Evolutionary conservation across 805 yeast genomes (phyloP), one percentile per base, ranked within the genome.

Genomic region (Yarrowia sp.): DNA sequence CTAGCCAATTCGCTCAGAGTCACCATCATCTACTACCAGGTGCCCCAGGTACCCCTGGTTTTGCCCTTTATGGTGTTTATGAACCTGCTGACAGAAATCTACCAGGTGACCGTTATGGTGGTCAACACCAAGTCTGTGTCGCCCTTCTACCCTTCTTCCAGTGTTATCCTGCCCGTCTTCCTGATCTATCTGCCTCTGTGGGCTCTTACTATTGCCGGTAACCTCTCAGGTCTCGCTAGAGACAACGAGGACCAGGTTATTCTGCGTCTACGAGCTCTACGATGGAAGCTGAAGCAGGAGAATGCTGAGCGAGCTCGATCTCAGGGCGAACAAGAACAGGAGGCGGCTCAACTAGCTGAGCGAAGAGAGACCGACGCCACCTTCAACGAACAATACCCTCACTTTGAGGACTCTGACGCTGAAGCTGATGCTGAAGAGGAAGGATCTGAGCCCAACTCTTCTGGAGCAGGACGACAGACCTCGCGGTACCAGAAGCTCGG

Each of bases 101-200:
- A 54, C 46, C 61, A 54, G 46, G 61, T 54, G 8, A 26, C 46
- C 3, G 61, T 54, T 35, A 54, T 54, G 61, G 62, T 67, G 12
- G 70, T 68, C 67, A 44, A 59, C 28, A 36, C 66, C 40, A 11
- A 26, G 26, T 12, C 40, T 19, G 41, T 67, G n/a, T 67, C 71
- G 10, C 73, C 74, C 11, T 71, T 72, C 65, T 67, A 69, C 54
- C 64, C 67, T 9, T 33, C 54, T 7, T 67, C 73, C 6, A 64
- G 66, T 52, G 41, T 71, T 12, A 63, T 49, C 10, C 67, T 69
- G 21, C 69, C 72, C 11, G 70, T 66, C 1, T 24, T 70, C 5
- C 54, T 70, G 69, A 72, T 70, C 14, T 72, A 71, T 58, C 38
- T 71, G 17, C 74, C 74, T 6, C 46, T 68, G 11, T 28, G 71